Evolutionary conservation across 805 yeast genomes (phyloP), one percentile per base, ranked within the genome.

Genomic region (Cyberlindnera samutprakarnensis): DNA sequence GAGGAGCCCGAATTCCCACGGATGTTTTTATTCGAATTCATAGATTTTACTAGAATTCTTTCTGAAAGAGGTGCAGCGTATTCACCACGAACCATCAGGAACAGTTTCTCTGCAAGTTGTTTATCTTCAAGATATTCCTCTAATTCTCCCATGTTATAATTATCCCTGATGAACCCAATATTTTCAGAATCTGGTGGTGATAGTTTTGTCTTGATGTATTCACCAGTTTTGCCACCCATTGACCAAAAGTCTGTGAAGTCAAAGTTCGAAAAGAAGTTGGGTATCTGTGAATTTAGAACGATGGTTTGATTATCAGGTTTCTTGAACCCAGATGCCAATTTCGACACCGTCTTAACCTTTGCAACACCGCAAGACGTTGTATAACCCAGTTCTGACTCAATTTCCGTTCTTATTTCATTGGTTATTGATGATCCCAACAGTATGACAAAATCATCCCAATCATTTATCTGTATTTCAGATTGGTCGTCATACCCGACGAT

Each of bases 311-410:
- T 74, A 51, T 85, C 75, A 0, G 98, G 98, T 47, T 92, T 92
- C 30, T 70, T 68, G 47, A 66, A 78, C 7, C 87, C 94, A 13
- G 94, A 85, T 1, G 94, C 96, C 11, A 92, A 57, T 51, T 92
- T 92, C 2, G 96, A 87, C 11, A 88, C 54, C 3, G 78, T 73
- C 52, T 86, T 86, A 27, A 76, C 82, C 12, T 79, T 62, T 0
- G 83, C 81, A 2, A 92, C 56, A 0, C 98, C 98, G 14, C 94
- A 88, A 0, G 96, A 87, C 0, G 96, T 86, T 0, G 90, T 84
- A 50, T 84, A 92, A 4, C 82, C 80, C 26, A 90, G 57, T 17
- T 66, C 68, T 2, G 61, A 48, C 38, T 59, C 62, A 4, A 92
- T 69, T 12, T 57, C 53, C 11, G 53, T 42, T 24, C 97, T 62